phyloP scores from a whole-genome alignment of 1,139 yeast genomes.

The Pichia kudriavzevii region DNA sequence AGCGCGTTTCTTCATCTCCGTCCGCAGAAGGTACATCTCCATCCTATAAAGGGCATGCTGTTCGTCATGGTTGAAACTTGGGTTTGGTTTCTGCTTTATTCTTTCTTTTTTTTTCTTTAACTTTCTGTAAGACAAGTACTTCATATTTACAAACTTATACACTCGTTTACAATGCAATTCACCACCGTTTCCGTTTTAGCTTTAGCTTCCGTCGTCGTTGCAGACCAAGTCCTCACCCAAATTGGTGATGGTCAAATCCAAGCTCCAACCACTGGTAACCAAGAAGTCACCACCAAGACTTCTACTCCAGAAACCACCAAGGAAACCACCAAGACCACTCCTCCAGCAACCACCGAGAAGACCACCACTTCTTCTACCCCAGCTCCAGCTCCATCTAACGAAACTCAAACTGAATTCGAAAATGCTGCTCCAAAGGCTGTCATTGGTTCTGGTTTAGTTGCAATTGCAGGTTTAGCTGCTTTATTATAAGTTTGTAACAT shows the following conservation, averaged over 20 bases:
- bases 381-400: constrained; percentile 8
- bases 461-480: constrained; percentile 22
- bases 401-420: constrained; percentile 7
- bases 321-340: constrained; percentile 1
- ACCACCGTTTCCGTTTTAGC: constrained; percentile 29
- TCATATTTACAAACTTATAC: constrained; percentile 1
- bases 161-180: constrained; percentile 19
- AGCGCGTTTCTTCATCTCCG: too few relatives aligned
- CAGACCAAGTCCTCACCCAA: constrained; percentile 20
- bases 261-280: constrained; percentile 15
- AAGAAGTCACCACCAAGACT: constrained; percentile 5
- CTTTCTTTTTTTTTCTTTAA: constrained; percentile 1
- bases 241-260: constrained; percentile 24
- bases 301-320: constrained; percentile 4
- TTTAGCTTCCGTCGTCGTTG: constrained; percentile 24
- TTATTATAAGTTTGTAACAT: constrained; percentile 14
- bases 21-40: too few relatives aligned
- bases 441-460: constrained; percentile 20
- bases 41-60: too few relatives aligned
- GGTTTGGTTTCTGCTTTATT: constrained; percentile 1
- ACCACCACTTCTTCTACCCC: constrained; percentile 4
- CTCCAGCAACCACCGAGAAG: constrained; percentile 1
- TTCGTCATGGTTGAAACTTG: too few relatives aligned
- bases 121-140: too few relatives aligned
- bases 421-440: constrained; percentile 18